phyloP scores from a whole-genome alignment of 2,329 filamentous ascomycete genomes.

The Penicillium expansum region DNA sequence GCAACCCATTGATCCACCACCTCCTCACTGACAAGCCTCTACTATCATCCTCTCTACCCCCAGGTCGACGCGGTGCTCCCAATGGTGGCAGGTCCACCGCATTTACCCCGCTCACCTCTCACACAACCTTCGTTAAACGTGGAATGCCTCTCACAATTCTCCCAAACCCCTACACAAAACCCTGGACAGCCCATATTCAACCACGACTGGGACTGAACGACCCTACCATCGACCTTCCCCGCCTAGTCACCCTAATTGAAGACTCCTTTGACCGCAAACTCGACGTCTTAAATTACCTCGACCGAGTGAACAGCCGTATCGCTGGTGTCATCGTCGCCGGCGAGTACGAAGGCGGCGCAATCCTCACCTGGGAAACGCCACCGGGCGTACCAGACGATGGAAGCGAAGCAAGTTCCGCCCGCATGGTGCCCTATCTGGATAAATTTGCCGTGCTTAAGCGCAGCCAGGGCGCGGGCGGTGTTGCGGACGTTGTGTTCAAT shows the following conservation, averaged over 20 bases:
- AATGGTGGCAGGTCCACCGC: slow-evolving; percentile 31
- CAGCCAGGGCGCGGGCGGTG: slow-evolving; percentile 84
- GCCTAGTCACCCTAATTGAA: slow-evolving; percentile 83
- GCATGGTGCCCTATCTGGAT: slow-evolving; percentile 88
- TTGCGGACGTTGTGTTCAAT: slow-evolving; percentile 95
- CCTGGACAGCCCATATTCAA: slow-evolving; percentile 66
- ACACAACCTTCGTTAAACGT: slow-evolving; percentile 81
- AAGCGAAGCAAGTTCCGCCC: slow-evolving; percentile 52
- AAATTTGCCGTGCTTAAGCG: slow-evolving; percentile 93
- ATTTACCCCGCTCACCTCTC: slow-evolving; percentile 42
- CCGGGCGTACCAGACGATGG: slow-evolving; percentile 56
- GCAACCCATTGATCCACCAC: slow-evolving; percentile 91
- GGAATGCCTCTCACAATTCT: slow-evolving; percentile 87
- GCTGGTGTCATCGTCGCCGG: slow-evolving; percentile 93
- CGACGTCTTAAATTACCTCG: slow-evolving; percentile 77
- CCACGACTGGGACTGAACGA: slow-evolving; percentile 71
- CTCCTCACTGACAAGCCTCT: slow-evolving; percentile 92
- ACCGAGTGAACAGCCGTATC: slow-evolving; percentile 73
- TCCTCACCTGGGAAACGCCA: slow-evolving; percentile 90
- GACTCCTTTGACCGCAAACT: slow-evolving; percentile 87
- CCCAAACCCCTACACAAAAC: slow-evolving; percentile 63
- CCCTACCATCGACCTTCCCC: slow-evolving; percentile 74
- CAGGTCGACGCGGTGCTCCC: slow-evolving; percentile 56
- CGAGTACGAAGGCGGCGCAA: slow-evolving; percentile 92
- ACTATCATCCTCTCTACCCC: slow-evolving; percentile 84